These are phyloP conservation scores for Rosellinia necatrix DNA, from an alignment of 2,329 filamentous ascomycete genomes.

Conservation along the genomic window DNA sequence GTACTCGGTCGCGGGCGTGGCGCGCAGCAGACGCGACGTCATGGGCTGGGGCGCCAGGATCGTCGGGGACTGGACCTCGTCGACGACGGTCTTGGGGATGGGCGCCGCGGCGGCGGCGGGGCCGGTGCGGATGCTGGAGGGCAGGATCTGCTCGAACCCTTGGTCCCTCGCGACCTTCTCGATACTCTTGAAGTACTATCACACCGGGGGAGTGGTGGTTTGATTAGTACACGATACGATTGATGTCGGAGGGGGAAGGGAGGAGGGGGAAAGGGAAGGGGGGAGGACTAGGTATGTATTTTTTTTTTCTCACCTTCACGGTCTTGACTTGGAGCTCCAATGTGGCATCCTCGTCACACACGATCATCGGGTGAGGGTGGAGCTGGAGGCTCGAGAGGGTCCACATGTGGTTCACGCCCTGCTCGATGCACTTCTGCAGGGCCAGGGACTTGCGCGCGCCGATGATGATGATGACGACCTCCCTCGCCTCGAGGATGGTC, in stretches of 20 bases:
- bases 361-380: constrained; percentile 80
- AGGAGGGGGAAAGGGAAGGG: too few relatives aligned
- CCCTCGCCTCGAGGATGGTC: constrained; percentile 79
- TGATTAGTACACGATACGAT: too few relatives aligned
- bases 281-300: too few relatives aligned
- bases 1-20: constrained; percentile 60
- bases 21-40: constrained; percentile 58
- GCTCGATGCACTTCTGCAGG: constrained; percentile 79
- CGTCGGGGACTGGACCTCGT: constrained; percentile 48
- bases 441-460: constrained; percentile 82
- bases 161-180: constrained; percentile 64
- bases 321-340: constrained; percentile 75
- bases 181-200: constrained; percentile 74
- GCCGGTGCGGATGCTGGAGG: constrained; percentile 60
- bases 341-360: constrained; percentile 81
- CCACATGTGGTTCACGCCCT: constrained; percentile 89
- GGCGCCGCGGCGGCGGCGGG: constrained; percentile 50
- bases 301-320: constrained; percentile 64
- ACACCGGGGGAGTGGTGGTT: too few relatives aligned
- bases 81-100: constrained; percentile 45
- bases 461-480: constrained; percentile 82
- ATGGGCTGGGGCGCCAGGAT: constrained; percentile 60
- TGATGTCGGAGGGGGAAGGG: too few relatives aligned
- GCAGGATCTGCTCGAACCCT: constrained; percentile 62
- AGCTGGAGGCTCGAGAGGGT: constrained; percentile 80